Conservation (phyloP, 1,139 yeast genomes). For the Blastobotrys illinoisensis region DNA sequence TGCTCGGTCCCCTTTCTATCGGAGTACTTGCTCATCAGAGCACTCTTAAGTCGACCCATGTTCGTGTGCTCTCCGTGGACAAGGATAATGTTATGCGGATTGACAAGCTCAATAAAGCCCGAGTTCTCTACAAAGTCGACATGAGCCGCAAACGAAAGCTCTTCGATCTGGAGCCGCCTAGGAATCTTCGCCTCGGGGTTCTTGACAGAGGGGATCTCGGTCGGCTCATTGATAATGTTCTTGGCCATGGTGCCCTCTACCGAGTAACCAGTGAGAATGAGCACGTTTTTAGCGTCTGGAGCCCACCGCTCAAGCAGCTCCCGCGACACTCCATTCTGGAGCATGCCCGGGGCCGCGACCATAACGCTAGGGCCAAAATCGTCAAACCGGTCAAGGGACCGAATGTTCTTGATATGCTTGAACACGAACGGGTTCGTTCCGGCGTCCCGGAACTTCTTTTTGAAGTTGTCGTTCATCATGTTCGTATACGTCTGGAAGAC, state of each 20-base stretch:
- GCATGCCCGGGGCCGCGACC: constrained; percentile 96
- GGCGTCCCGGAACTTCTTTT: constrained; percentile 71
- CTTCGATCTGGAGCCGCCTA: constrained; percentile 84
- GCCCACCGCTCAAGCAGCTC: constrained; percentile 93
- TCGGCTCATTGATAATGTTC: constrained; percentile 78
- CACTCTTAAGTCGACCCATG: constrained; percentile 95
- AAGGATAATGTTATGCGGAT: constrained; percentile 69
- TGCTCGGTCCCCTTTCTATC: constrained; percentile 78
- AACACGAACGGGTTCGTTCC: constrained; percentile 84
- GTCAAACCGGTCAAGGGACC: constrained; percentile 76
- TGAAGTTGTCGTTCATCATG: constrained; percentile 91
- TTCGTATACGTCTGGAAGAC: constrained; percentile 94
- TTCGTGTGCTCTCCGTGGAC: constrained; percentile 99
- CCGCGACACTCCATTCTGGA: constrained; percentile 91
- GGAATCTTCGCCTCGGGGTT: constrained; percentile 84
- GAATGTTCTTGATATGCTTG: constrained; percentile 74
- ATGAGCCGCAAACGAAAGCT: constrained; percentile 96
- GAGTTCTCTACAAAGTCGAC: constrained; percentile 94
- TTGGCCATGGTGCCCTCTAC: constrained; percentile 99
- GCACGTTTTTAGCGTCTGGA: constrained; percentile 87
- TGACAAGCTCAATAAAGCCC: constrained; percentile 80
- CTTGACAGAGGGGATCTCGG: constrained; percentile 70
- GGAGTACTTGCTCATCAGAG: constrained; percentile 79
- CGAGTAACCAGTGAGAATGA: constrained; percentile 90
- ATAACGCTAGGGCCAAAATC: constrained; percentile 96